A percentile compares a stretch with the other conserved stretches of the same genome.
phyloP scores from a whole-genome alignment of 164 flowering plant genomes.

The Vitis rupestris region DNA sequence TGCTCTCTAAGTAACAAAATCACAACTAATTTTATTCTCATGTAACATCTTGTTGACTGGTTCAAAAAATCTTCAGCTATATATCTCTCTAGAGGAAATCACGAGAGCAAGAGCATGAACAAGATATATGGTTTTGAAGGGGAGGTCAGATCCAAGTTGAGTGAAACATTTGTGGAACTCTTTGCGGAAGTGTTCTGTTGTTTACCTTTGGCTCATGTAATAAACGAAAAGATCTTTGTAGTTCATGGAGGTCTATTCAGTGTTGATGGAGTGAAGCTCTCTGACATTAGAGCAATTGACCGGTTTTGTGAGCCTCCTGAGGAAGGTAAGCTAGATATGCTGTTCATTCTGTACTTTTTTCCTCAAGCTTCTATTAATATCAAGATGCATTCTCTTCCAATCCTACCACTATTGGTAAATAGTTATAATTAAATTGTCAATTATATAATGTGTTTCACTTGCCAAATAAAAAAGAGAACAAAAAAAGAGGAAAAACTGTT shows the following conservation, averaged over 20 bases:
- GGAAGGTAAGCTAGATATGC: conserved; percentile 60
- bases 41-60: not conserved
- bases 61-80: conserved; percentile 55
- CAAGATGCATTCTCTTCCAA: no score
- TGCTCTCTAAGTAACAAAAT: not conserved
- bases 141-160: conserved; percentile 89
- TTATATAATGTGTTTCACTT: no score
- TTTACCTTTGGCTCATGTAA: conserved; percentile 89
- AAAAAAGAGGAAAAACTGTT: no score
- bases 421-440: no score
- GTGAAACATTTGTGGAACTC: conserved; percentile 84
- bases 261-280: conserved; percentile 94
- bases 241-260: conserved; percentile 99
- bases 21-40: not conserved
- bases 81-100: conserved; percentile 93
- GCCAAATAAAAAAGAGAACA: no score
- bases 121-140: conserved; percentile 99
- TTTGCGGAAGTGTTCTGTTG: conserved; percentile 98
- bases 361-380: not conserved
- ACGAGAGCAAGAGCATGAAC: conserved; percentile 99
- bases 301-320: conserved; percentile 99
- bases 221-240: conserved; percentile 84
- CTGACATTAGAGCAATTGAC: conserved; percentile 82
- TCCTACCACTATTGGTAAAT: no score
- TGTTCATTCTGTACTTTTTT: not conserved